Evolutionary conservation across 352 stramenopile genomes (phyloP).

Genomic region (Pilasporangium apinafurcum): DNA sequence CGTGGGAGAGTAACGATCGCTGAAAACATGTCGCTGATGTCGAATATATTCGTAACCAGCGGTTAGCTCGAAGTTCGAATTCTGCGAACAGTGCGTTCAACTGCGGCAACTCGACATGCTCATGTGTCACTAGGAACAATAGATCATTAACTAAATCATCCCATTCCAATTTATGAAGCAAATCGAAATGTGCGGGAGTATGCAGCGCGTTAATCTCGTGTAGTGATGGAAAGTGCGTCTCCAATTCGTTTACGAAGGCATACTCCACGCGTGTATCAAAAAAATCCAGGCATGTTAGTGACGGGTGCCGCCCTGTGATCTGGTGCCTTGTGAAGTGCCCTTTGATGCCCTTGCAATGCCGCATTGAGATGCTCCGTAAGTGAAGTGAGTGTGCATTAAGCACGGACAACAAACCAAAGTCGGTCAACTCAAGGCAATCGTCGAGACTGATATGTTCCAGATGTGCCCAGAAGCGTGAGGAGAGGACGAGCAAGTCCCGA

Average conservation of each 20-base stretch:
- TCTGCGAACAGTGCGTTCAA: conserved; percentile 44
- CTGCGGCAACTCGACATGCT: conserved; percentile 56
- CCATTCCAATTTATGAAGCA: conserved; percentile 38
- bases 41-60: background rate
- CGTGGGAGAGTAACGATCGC: conserved; percentile 28
- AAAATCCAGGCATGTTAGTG: conserved; percentile 45
- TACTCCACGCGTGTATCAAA: conserved; percentile 55
- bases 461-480: conserved; percentile 72
- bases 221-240: conserved; percentile 60
- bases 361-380: conserved; percentile 55
- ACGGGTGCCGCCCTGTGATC: conserved; percentile 56
- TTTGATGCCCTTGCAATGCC: conserved; percentile 72
- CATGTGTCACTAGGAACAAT: conserved; percentile 44
- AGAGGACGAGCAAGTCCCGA: conserved; percentile 70
- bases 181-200: conserved; percentile 62
- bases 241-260: conserved; percentile 37
- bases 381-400: conserved; percentile 79
- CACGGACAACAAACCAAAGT: conserved; percentile 72
- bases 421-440: conserved; percentile 73
- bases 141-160: conserved; percentile 42
- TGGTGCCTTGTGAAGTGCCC: conserved; percentile 33
- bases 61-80: conserved; percentile 26
- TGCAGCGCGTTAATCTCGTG: conserved; percentile 48
- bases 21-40: conserved; percentile 21
- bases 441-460: conserved; percentile 59